A percentile compares a stretch with the other conserved stretches of the same genome.
These are phyloP conservation scores for Trypanosoma avium DNA, from an alignment of 208 protist genomes.

Conservation along the genomic window DNA sequence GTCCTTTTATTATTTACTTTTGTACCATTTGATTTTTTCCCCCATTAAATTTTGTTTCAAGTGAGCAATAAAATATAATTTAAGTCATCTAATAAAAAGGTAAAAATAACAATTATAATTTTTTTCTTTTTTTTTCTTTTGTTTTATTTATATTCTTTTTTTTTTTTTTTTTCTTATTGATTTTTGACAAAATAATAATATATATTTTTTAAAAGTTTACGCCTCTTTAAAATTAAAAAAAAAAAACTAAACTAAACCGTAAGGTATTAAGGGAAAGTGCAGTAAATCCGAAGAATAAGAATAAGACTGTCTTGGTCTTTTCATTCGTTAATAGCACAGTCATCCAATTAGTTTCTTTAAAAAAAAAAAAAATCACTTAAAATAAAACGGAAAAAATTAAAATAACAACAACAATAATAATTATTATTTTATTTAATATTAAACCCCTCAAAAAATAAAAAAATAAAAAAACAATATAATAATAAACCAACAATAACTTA, in stretches of 20 bases:
- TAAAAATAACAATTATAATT: too few species aligned
- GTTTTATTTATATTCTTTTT: too few species aligned
- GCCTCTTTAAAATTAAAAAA: slow-evolving; percentile 13
- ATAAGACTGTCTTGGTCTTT: slow-evolving; percentile 5
- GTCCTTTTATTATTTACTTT: too few species aligned
- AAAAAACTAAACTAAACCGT: background rate
- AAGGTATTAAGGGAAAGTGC: slow-evolving; percentile 1
- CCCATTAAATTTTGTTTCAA: too few species aligned
- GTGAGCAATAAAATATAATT: too few species aligned
- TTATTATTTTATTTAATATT: too few species aligned
- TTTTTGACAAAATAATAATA: background rate
- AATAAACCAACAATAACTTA: background rate
- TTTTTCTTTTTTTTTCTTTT: too few species aligned
- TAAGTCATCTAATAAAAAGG: too few species aligned
- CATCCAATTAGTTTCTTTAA: too few species aligned
- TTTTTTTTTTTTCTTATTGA: too few species aligned
- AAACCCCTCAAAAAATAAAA: slow-evolving; percentile 10
- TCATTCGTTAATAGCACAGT: background rate
- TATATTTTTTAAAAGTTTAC: background rate
- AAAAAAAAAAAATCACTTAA: background rate
- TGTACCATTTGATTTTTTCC: too few species aligned
- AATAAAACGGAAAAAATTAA: background rate
- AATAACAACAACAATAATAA: background rate
- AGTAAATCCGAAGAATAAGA: too few species aligned
- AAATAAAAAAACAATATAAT: slow-evolving; percentile 12